These are phyloP conservation scores for Coniella vitis DNA, from an alignment of 2,329 filamentous ascomycete species.

Conservation along the genomic window DNA sequence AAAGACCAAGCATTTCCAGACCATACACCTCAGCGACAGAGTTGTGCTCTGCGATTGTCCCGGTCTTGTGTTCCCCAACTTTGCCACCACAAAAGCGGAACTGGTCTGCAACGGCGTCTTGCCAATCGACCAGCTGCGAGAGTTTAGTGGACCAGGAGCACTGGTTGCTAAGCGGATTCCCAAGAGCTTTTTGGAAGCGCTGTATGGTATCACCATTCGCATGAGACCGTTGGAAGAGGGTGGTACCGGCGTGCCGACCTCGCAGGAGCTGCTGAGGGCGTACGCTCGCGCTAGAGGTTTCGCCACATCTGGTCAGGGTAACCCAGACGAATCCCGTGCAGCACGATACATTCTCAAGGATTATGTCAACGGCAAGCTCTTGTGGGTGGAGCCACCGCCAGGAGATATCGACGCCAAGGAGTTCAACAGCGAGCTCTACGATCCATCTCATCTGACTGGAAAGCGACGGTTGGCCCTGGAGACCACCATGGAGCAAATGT, in stretches of 20 bases:
- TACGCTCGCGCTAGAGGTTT: slow-evolving; percentile 89
- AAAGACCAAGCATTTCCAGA: slow-evolving; percentile 99
- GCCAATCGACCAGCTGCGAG: slow-evolving; percentile 91
- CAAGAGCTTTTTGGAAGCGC: slow-evolving; percentile 78
- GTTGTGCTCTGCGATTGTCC: slow-evolving; percentile 96
- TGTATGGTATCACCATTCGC: slow-evolving; percentile 87
- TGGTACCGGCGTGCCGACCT: slow-evolving; percentile 78
- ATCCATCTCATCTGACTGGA: slow-evolving; percentile 71
- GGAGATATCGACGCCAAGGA: slow-evolving; percentile 60
- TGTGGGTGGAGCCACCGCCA: slow-evolving; percentile 86
- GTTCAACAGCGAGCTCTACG: slow-evolving; percentile 89
- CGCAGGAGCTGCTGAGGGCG: slow-evolving; percentile 74
- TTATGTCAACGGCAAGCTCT: slow-evolving; percentile 91
- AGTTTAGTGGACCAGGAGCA: slow-evolving; percentile 80
- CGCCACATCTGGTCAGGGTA: slow-evolving; percentile 78
- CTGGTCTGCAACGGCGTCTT: slow-evolving; percentile 91
- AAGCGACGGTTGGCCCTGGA: slow-evolving; percentile 66
- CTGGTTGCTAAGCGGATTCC: slow-evolving; percentile 83
- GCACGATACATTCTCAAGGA: slow-evolving; percentile 89
- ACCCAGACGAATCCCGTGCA: slow-evolving; percentile 88
- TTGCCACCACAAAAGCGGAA: slow-evolving; percentile 92
- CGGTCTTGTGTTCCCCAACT: slow-evolving; percentile 97
- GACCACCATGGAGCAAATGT: slow-evolving; percentile 39
- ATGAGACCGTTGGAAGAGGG: slow-evolving; percentile 82
- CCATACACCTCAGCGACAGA: slow-evolving; percentile 83